These are phyloP conservation scores for Tuber borchii DNA, from an alignment of 495 filamentous ascomycete genomes.

Conservation along the genomic window DNA sequence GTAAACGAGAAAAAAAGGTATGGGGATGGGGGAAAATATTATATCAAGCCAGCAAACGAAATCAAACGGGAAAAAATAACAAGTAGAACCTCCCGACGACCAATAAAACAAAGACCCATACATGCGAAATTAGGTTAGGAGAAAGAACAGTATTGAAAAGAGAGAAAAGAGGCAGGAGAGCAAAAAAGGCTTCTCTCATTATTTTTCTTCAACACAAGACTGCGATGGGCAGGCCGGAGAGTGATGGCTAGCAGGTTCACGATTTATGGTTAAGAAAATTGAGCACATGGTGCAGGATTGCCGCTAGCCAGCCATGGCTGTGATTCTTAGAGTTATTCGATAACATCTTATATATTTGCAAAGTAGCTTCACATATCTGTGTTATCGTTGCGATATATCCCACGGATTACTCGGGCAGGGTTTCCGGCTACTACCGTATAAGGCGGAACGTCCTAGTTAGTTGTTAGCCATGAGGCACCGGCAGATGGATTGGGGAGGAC, in stretches of 20 bases:
- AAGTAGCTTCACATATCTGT: neutral
- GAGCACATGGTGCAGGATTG: neutral
- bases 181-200: neutral
- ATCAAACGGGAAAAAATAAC: neutral
- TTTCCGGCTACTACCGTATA: slow-evolving; percentile 60
- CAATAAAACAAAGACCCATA: neutral
- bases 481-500: neutral
- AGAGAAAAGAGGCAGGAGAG: neutral
- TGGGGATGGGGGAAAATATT: neutral
- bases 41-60: neutral
- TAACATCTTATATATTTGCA: neutral
- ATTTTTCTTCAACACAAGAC: neutral
- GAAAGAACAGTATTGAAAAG: neutral
- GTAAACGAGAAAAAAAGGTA: neutral
- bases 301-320: neutral
- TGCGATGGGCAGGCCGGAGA: neutral
- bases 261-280: neutral
- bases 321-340: neutral
- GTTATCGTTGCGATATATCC: slow-evolving; percentile 45
- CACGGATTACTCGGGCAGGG: slow-evolving; percentile 55
- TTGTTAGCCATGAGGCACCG: slow-evolving; percentile 13
- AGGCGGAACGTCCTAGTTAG: slow-evolving; percentile 53
- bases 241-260: neutral
- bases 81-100: neutral
- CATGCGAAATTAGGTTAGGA: neutral